Base-by-base conservation (phyloP, 257 asterid species). In the Solanum chiquidenum region DNA sequence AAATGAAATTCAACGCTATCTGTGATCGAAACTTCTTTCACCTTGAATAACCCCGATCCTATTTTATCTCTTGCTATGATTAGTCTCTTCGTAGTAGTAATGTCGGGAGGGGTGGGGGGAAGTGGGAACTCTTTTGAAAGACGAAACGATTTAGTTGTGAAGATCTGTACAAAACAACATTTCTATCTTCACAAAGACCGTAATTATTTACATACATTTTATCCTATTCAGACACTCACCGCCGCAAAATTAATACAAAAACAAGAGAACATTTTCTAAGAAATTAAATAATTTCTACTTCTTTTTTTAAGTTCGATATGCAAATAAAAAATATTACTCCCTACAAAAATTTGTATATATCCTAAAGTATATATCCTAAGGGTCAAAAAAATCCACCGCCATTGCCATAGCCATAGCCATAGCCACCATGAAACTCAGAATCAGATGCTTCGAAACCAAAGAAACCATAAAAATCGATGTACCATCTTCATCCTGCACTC, bases 381-480 rank as follows among this genome's bases (percentile, higher is more conserved):
- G 21, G 10, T 12, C 21, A 1, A 33, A 27, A 68, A 68, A 74
- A 37, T 1, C 84, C 85, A 79, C 84, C 58, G 64, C 84, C 84
- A 76, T 40, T 6, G 83, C 83, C 55, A 74, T 33, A 35, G 60
- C 83, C 82, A 74, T 34, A 10, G 82, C 79, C 49, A 73, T 14
- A 20, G 27, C 20, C 7, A 83, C 90, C 66, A 96, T 96, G 98
- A 96, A 92, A 75, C 95, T 96, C 87, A 91, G 97, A 83, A 13
- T 96, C 64, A 91, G 98, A 92, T 92, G 93, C 6, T 29, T 87
- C 35, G 94, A 92, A 86, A 92, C 95, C 62, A 93, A 93, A 85
- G 92, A 93, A 92, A 95, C 99, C 88, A 90, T 91, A 4, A 93
- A 88, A 90, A 46, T 95, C 60, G 94, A 95, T 66, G 91, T 91